phyloP scores from a whole-genome alignment of 2,329 filamentous ascomycete genomes.

The Ophiostoma pallidulum region DNA sequence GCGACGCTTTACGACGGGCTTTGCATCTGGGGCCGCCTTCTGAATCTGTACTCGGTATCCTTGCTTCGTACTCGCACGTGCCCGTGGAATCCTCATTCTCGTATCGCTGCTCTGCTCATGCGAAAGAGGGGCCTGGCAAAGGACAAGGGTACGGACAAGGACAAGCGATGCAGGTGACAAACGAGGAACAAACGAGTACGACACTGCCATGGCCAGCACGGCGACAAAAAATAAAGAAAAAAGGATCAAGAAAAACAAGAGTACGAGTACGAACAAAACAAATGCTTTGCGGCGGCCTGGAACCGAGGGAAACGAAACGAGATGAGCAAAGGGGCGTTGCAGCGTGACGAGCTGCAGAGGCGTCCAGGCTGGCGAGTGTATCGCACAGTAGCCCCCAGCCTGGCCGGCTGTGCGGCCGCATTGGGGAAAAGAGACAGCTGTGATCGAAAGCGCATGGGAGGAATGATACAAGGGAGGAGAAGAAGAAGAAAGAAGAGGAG shows the following conservation, averaged over 20 bases:
- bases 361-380: too few relatives aligned
- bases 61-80: background rate
- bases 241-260: background rate
- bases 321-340: conserved; percentile 10
- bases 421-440: background rate
- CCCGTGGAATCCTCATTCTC: background rate
- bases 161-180: too few relatives aligned
- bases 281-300: background rate
- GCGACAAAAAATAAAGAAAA: background rate
- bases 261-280: background rate
- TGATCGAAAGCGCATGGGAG: too few relatives aligned
- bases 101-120: too few relatives aligned
- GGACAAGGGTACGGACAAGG: too few relatives aligned
- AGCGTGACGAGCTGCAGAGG: conserved; percentile 5
- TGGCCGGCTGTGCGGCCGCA: background rate
- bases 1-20: too few relatives aligned
- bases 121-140: too few relatives aligned
- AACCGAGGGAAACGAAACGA: conserved; percentile 10
- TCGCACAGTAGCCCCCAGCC: too few relatives aligned
- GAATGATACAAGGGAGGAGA: background rate
- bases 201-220: background rate
- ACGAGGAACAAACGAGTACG: too few relatives aligned
- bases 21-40: too few relatives aligned
- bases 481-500: background rate
- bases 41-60: too few relatives aligned